phyloP scores from a whole-genome alignment of 495 filamentous ascomycete species.

The Oidiodendron maius region DNA sequence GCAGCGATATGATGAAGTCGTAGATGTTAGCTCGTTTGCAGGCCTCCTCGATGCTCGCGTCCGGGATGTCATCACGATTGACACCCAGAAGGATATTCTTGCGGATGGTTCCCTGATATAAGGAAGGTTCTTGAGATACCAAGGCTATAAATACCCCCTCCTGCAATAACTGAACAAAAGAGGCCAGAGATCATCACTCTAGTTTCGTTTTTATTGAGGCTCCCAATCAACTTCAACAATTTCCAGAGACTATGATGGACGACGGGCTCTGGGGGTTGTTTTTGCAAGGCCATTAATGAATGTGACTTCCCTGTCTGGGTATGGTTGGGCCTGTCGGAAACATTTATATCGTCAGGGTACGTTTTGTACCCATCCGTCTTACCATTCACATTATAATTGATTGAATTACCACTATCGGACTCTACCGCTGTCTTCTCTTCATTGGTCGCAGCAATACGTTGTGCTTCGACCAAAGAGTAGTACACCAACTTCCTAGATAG shows the following conservation, averaged over 20 bases:
- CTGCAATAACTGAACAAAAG: conserved; percentile 71
- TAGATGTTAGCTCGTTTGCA: conserved; percentile 18
- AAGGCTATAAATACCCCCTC: conserved; percentile 74
- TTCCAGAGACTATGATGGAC: conserved; percentile 69
- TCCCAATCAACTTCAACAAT: conserved; percentile 75
- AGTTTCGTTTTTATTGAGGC: conserved; percentile 75
- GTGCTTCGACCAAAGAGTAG: conserved; percentile 71
- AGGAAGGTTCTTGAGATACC: conserved; percentile 75
- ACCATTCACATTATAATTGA: conserved; percentile 37
- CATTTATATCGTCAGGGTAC: conserved; percentile 56
- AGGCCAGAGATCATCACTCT: conserved; percentile 71
- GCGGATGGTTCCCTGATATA: conserved; percentile 48
- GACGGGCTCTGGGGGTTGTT: conserved; percentile 31
- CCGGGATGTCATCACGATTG: conserved; percentile 40
- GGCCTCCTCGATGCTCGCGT: not conserved
- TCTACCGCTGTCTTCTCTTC: conserved; percentile 40
- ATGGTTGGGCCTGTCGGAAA: conserved; percentile 46
- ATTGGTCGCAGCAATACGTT: conserved; percentile 56
- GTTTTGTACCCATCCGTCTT: conserved; percentile 25
- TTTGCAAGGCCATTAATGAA: conserved; percentile 63
- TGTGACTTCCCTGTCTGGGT: conserved; percentile 61
- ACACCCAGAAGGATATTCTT: conserved; percentile 50
- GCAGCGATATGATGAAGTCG: conserved; percentile 37
- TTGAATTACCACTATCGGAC: conserved; percentile 39
- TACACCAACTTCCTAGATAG: conserved; percentile 59